Evolutionary conservation across 176 grass and related monocot species (phyloP).

Genomic region (Aegilops longissima): DNA sequence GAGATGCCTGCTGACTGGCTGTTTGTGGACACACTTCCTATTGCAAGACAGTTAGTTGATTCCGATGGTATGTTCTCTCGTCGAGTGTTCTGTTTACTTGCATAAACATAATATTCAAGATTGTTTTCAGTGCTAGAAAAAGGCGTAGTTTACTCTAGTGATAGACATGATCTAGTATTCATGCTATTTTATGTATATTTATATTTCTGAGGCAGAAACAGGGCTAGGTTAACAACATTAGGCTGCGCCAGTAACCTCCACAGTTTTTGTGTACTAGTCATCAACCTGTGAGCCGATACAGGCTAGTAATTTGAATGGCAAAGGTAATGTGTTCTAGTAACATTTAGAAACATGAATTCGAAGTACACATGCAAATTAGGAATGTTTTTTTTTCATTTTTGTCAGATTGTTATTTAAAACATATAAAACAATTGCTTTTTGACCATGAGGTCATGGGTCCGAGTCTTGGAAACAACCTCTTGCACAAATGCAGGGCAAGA

Average conservation of each 20-base stretch:
- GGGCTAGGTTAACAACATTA: neutral
- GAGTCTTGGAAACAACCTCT: too few species aligned
- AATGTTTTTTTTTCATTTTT: too few species aligned
- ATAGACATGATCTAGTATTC: neutral
- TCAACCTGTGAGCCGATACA: too few species aligned
- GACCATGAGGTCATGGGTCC: too few species aligned
- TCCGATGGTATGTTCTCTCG: conserved; percentile 47
- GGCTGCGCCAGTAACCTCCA: neutral
- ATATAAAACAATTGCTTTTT: too few species aligned
- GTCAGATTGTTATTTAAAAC: too few species aligned
- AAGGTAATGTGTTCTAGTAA: too few species aligned
- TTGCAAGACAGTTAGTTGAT: conserved; percentile 55
- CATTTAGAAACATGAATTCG: too few species aligned
- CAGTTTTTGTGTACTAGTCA: neutral
- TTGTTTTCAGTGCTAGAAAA: conserved; percentile 26
- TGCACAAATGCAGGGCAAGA: too few species aligned
- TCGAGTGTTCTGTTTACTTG: conserved; percentile 25
- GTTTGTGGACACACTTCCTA: conserved; percentile 74
- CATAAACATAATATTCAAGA: conserved; percentile 13
- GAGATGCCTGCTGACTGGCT: conserved; percentile 76
- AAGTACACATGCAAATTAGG: too few species aligned
- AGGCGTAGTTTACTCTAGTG: neutral
- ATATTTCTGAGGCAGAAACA: neutral
- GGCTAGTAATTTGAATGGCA: too few species aligned
- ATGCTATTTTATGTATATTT: neutral